Evolutionary conservation across 139 green algal species (phyloP), one percentile per base, ranked within the genome.

Genomic region (Diplosphaera chodatii): DNA sequence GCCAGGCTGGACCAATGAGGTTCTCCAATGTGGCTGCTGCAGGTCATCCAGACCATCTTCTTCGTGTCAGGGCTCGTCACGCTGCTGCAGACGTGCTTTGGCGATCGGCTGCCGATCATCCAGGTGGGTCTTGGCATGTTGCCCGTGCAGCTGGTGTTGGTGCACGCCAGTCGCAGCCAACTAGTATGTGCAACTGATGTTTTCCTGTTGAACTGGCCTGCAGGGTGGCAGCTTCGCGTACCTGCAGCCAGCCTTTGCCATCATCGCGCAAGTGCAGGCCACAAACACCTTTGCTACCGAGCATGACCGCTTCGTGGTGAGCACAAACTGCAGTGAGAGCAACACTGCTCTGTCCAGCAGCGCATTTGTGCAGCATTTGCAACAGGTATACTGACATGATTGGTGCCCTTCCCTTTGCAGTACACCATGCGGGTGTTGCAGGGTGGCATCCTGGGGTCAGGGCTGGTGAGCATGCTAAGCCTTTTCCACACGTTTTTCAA

Each of bases 61-160:
- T 87, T 91, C n/a, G 73, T 80, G 1, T 77, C 64, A 22, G 86
- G 86, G 55, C 72, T 88, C 64, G 85, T 84, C 80, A 91, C 86
- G 2, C 78, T 91, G 48, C 55, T 91, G 33, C 84, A 91, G 72
- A 91, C 85, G n/a, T 66, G 70, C 33, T 73, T 86, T 1, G 85
- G 85, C 1, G 82, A 87, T 41, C 72, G 86, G 15, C 80, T 91
- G 70, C 86, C 86, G 25, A 88, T 91, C 55, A 72, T 91, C 22
- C 86, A 91, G 78, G 71, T 62, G 64, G 25, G 20, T 3, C 2
- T 8, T 22, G 1, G 32, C 8, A 65, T 65, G 59, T 64, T 15
- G 16, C 55, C 20, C 55, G 20, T 64, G 8, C 55, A 64, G 55
- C 23, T n/a, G n/a, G n/a, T n/a, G n/a, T n/a, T n/a, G n/a, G n/a